Base-by-base conservation (phyloP, 169 alveolate species). In the Nephromyces sp. region DNA sequence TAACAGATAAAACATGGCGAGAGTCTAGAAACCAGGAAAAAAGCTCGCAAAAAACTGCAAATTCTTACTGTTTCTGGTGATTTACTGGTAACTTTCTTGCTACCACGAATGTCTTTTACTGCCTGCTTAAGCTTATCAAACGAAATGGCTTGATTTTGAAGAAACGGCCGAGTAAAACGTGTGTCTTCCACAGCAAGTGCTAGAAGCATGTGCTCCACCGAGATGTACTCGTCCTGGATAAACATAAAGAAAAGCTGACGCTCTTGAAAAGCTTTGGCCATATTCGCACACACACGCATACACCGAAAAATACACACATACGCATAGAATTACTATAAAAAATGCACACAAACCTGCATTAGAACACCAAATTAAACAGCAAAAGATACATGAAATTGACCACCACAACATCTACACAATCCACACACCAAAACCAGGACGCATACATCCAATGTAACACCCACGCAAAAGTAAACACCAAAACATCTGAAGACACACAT, bases 131-230 rank as follows among this genome's bases (percentile, higher is more conserved):
- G 84, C 75, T 87, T 89, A 72, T 89, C 91, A 67, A 78, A 80
- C 32, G 88, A 68, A 3, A 89, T 84, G 71, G 82, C 82, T 21
- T 88, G 80, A 24, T 80, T 68, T n/a, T 84, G 70, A 35, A 89
- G 78, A 84, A 87, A 84, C 0, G 92, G 93, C 62, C 93, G 72
- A 30, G 89, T 80, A 74, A 89, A 89, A 74, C 87, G 87, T 1
- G 94, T 78, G 77, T 89, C 93, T 63, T 89, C 94, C 21, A 90
- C 82, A 0, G 89, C 89, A 24, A 89, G 77, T n/a, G 89, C 91
- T 69, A 89, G 68, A 15, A 89, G 67, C 70, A 89, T 61, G 66
- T 89, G 94, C 63, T 89, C 94, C 30, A 85, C 90, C 8, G 88
- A 77, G 69, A 89, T 78, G 76, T 75, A 89, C 66, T 87, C 91